Evolutionary conservation across 2,329 filamentous ascomycete genomes (phyloP), one percentile per base, ranked within the genome.

Genomic region (Pezicula carpinea): DNA sequence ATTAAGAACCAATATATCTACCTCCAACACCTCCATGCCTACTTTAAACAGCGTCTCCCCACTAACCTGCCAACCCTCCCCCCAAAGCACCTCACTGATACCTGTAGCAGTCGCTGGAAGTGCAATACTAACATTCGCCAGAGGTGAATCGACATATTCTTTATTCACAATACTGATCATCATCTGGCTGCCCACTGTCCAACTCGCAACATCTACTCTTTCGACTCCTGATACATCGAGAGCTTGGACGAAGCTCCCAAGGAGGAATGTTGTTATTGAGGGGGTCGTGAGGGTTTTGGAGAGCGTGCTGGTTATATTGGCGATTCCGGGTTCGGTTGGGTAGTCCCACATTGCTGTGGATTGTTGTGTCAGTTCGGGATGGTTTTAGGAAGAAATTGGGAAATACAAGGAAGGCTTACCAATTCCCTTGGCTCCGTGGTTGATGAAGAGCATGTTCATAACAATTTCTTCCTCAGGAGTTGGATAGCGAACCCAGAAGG

Each of bases 361-460:
- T 26, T 8, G 6, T 26, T 10, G 2, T 3, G 6, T 26, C 11
- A 26, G 23, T n/a, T n/a, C n/a, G n/a, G n/a, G n/a, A n/a, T n/a
- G n/a, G n/a, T n/a, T n/a, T n/a, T n/a, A n/a, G n/a, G n/a, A n/a
- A n/a, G n/a, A n/a, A n/a, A n/a, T n/a, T n/a, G n/a, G n/a, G n/a
- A n/a, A n/a, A n/a, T n/a, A n/a, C n/a, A n/a, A n/a, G n/a, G n/a
- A n/a, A n/a, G n/a, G n/a, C n/a, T 26, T 26, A 26, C 23, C 23
- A 26, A 74, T 63, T 0, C 68, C 72, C 53, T 69, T 74, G 0
- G 69, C 71, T 22, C 67, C 68, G 47, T 74, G 70, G 48, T 73
- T 73, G 45, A 75, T 51, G 43, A 62, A 64, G n/a, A 74, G 52
- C 38, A 73, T 56, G 19, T 61, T 66, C 70, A 74, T 72, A 5